Evolutionary conservation across 2,329 filamentous ascomycete species (phyloP), one percentile per base, ranked within the genome.

Genomic region (Aotearoamyces nothofagi): DNA sequence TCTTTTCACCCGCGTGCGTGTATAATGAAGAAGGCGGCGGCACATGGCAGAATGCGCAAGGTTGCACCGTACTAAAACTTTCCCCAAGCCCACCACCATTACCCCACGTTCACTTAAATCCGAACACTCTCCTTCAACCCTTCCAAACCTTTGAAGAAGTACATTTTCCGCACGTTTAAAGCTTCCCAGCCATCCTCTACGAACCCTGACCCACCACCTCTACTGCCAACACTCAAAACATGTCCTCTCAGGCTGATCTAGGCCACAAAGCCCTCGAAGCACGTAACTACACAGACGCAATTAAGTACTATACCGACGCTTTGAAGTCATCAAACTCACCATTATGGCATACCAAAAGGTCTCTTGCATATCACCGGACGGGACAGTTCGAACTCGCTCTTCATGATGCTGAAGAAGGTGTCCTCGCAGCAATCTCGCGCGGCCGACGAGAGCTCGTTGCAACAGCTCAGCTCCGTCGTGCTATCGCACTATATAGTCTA

Each of bases 401-500:
- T 24, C 59, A 57, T 22, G 79, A 86, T 51, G 73, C 77, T 20
- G 70, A 83, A 37, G 61, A 63, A 26, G 79, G 74, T 3, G 65
- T 78, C 30, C 54, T 64, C 20, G 55, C 64, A 4, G 77, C 75
- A 3, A 58, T 57, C 15, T 63, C 76, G 37, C 77, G 87, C 22
- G 79, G 68, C 17, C 78, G 76, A 43, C 71, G 79, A 28, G 71
- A 82, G 39, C 64, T 78, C 16, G 82, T 94, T 50, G 63, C 74
- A 25, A 69, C 82, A n/a, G 77, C 81, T 2, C 82, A 94, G 45
- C 70, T 90, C 44, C 72, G 86, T 41, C 71, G 87, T 20, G 79
- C 71, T 4, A 69, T 92, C 9, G 67, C 78, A 8, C 61, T 87
- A 15, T 79, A 72, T 51, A 69, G 74, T 27, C 58, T 84, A 22